A percentile compares a stretch with the other conserved stretches of the same genome.
Conservation (phyloP, 2,329 filamentous ascomycete genomes). For the Gremmenia infestans region DNA sequence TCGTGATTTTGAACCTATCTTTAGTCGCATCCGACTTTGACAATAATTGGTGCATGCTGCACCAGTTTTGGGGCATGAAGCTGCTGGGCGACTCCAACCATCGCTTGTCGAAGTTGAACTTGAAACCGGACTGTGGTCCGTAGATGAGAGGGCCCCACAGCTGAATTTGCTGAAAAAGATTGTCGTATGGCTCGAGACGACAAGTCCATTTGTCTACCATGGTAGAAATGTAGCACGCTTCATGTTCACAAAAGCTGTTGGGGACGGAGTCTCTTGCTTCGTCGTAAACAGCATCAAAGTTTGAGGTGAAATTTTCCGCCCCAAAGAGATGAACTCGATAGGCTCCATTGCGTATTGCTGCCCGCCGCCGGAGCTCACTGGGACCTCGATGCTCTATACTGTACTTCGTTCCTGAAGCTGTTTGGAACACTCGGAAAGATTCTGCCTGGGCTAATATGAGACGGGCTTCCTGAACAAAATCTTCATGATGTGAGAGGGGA, state of each 20-base stretch:
- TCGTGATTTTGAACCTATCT: slow-evolving; percentile 28
- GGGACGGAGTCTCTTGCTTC: slow-evolving; percentile 25
- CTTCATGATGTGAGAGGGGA: slow-evolving; percentile 41
- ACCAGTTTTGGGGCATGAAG: slow-evolving; percentile 22
- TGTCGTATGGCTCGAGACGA: slow-evolving; percentile 1
- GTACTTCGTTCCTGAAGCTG: background rate
- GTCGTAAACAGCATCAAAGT: slow-evolving; percentile 32
- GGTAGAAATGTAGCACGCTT: slow-evolving; percentile 11
- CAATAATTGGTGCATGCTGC: slow-evolving; percentile 20
- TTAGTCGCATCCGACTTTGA: background rate
- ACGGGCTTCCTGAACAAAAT: slow-evolving; percentile 35
- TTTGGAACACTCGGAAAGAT: slow-evolving; percentile 1
- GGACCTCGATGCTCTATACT: background rate
- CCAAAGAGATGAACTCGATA: slow-evolving; percentile 35
- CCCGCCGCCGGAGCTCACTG: slow-evolving; percentile 23
- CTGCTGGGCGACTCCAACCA: slow-evolving; percentile 13
- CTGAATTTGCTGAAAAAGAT: slow-evolving; percentile 20
- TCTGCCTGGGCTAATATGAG: slow-evolving; percentile 34
- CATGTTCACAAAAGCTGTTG: slow-evolving; percentile 5
- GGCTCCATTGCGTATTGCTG: slow-evolving; percentile 30
- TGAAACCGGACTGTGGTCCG: slow-evolving; percentile 1
- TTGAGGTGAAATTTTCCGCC: slow-evolving; percentile 32
- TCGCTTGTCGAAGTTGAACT: slow-evolving; percentile 14
- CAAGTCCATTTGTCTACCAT: slow-evolving; percentile 21
- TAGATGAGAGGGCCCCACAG: slow-evolving; percentile 11